Evolutionary conservation across 108 stramenopile genomes (phyloP).

Genomic region (Parmales sp.): DNA sequence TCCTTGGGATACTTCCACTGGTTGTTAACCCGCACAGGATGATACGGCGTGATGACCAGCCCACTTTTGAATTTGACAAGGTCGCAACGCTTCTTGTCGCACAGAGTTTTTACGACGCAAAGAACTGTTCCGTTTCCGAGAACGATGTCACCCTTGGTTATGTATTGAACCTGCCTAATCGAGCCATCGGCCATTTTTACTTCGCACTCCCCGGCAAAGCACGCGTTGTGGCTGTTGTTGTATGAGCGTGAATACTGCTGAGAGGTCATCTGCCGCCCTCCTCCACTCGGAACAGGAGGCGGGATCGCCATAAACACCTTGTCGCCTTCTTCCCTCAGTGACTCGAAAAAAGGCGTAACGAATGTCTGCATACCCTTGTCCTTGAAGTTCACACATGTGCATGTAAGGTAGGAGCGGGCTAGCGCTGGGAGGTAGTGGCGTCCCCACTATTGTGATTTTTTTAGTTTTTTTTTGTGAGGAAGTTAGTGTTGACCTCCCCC

Average conservation of each 20-base stretch:
- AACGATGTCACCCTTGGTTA: constrained; percentile 11
- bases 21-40: constrained; percentile 18
- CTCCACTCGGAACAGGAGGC: constrained; percentile 12
- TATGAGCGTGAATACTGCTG: not conserved
- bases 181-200: constrained; percentile 14
- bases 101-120: constrained; percentile 20
- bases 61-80: constrained; percentile 20
- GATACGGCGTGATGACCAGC: constrained; percentile 30
- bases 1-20: constrained; percentile 17
- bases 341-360: constrained; percentile 5
- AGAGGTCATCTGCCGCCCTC: not conserved
- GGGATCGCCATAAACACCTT: constrained; percentile 18
- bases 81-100: not conserved
- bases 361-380: constrained; percentile 31
- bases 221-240: constrained; percentile 12
- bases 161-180: not conserved
- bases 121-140: not conserved
- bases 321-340: constrained; percentile 22
- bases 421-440: constrained; percentile 27
- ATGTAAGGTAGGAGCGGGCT: constrained; percentile 19
- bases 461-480: too few species aligned
- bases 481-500: too few species aligned
- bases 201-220: constrained; percentile 10
- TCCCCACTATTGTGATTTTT: constrained; percentile 23
- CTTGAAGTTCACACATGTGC: constrained; percentile 37